These are phyloP conservation scores for Triglochin maritima DNA, from an alignment of 106 monocot species.

Conservation along the genomic window DNA sequence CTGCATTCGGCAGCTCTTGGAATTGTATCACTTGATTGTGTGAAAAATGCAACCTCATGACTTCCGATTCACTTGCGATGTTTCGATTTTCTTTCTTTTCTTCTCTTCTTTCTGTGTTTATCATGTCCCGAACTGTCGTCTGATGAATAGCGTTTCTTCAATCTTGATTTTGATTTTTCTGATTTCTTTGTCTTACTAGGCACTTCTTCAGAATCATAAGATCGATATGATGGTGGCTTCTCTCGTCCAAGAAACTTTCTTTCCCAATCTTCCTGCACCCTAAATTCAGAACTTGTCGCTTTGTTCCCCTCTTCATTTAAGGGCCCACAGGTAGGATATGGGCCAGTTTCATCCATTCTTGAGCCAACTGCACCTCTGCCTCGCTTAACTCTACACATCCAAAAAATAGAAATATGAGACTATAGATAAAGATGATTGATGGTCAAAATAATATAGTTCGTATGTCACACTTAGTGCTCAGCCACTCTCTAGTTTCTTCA, in stretches of 20 bases:
- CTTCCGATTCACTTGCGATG: slow-evolving; percentile 2
- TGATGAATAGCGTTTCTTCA: not conserved
- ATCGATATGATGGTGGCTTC: slow-evolving; percentile 41
- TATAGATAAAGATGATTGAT: not conserved
- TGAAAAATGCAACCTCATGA: too few relatives aligned
- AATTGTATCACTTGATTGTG: too few relatives aligned
- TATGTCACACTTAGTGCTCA: not conserved
- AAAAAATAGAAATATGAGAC: not conserved
- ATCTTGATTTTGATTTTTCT: not conserved
- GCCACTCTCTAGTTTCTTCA: too few relatives aligned
- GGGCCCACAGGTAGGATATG: slow-evolving; percentile 27
- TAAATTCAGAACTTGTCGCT: slow-evolving; percentile 7
- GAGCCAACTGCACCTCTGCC: slow-evolving; percentile 86
- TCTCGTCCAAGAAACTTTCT: slow-evolving; percentile 46
- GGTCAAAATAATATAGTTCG: not conserved
- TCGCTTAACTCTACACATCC: slow-evolving; percentile 45
- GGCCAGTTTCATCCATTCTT: slow-evolving; percentile 96
- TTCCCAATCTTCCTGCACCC: slow-evolving; percentile 33
- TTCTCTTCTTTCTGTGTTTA: slow-evolving; percentile 13
- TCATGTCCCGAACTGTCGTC: slow-evolving; percentile 11
- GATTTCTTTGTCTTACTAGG: not conserved
- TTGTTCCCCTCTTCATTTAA: not conserved
- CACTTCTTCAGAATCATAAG: not conserved
- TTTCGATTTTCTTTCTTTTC: slow-evolving; percentile 34
- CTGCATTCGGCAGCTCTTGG: too few relatives aligned